Percentiles rank a stretch among this genome's conserved stretches.
Conservation (phyloP, 495 filamentous ascomycete species). For the Tetracladium setigerum region DNA sequence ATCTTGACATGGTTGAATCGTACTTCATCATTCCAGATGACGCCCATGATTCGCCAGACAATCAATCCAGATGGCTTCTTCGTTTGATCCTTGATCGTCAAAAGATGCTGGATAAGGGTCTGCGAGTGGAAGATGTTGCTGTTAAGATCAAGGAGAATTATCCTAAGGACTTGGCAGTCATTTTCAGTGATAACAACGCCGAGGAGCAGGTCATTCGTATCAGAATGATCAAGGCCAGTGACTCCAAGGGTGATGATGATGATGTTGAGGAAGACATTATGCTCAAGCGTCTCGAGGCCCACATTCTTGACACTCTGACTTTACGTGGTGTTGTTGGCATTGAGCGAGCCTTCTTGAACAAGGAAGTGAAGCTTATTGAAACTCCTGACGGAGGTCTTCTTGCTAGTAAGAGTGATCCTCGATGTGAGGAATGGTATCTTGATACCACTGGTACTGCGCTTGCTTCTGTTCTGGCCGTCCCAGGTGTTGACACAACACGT, state of each 20-base stretch:
- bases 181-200: constrained; percentile 97
- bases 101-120: constrained; percentile 88
- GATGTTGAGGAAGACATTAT: constrained; percentile 82
- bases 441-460: constrained; percentile 88
- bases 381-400: constrained; percentile 61
- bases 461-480: constrained; percentile 71
- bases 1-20: constrained; percentile 90
- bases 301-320: constrained; percentile 83
- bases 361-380: constrained; percentile 55
- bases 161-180: constrained; percentile 77
- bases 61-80: constrained; percentile 89
- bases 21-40: constrained; percentile 95
- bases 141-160: constrained; percentile 79
- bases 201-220: constrained; percentile 93
- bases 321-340: constrained; percentile 85
- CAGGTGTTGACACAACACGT: constrained; percentile 81
- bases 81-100: constrained; percentile 89
- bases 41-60: constrained; percentile 56
- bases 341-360: constrained; percentile 86
- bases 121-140: constrained; percentile 91
- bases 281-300: constrained; percentile 81
- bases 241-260: constrained; percentile 68
- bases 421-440: constrained; percentile 87
- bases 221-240: constrained; percentile 61
- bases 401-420: constrained; percentile 56